Conservation (phyloP, 352 stramenopile species). For the Phytophthora citrophthora region DNA sequence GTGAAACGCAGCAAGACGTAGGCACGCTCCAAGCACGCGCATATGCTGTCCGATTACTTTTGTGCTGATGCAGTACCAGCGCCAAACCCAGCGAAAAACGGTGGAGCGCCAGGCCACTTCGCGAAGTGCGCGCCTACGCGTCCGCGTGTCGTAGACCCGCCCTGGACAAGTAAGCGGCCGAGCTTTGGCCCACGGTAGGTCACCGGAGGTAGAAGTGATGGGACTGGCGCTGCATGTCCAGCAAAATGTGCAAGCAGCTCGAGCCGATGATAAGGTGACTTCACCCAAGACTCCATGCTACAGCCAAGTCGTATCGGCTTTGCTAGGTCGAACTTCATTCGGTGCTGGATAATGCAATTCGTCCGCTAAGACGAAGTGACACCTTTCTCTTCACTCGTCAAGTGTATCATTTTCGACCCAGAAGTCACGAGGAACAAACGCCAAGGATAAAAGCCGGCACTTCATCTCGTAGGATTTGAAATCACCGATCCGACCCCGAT, state of each 20-base stretch:
- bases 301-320: not conserved
- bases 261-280: not conserved
- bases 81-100: slow-evolving; percentile 1
- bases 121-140: slow-evolving; percentile 3
- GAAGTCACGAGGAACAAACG: slow-evolving; percentile 3
- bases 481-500: not conserved
- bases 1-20: too few species aligned
- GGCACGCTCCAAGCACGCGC: not conserved
- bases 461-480: slow-evolving; percentile 28
- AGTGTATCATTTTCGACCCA: not conserved
- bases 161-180: slow-evolving; percentile 7
- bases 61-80: not conserved
- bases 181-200: not conserved
- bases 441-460: slow-evolving; percentile 9
- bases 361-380: too few species aligned
- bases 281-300: not conserved
- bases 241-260: not conserved
- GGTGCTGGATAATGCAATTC: too few species aligned
- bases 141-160: slow-evolving; percentile 8
- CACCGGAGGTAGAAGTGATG: too few species aligned
- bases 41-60: not conserved
- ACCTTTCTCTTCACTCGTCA: not conserved
- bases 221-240: slow-evolving; percentile 2
- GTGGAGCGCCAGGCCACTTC: not conserved
- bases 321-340: not conserved